Evolutionary conservation across 2,329 filamentous ascomycete species (phyloP), one percentile per base, ranked within the genome.

Genomic region (Fusarium penzigii): DNA sequence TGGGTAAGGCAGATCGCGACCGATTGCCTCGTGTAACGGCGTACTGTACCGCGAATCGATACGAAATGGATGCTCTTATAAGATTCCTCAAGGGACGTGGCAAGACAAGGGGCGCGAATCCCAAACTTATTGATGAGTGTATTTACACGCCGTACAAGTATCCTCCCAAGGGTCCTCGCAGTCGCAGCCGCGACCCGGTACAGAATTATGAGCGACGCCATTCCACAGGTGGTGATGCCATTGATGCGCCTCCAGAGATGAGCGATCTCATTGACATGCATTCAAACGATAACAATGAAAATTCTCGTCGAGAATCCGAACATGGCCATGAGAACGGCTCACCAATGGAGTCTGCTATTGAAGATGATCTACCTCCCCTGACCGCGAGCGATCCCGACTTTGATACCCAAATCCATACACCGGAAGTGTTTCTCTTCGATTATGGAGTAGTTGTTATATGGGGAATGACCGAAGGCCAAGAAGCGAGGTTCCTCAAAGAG

Each of bases 371-470:
- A 47, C 66, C 70, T 11, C 58, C 69, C 17, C 71, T 75, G 29
- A 70, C 76, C 53, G 75, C 76, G 64, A 69, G 66, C 55, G 81
- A 81, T 14, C 79, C 83, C 6, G 90, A 96, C 68, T 90, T 97
- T 56, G 92, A 97, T 67, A 96, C 84, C 3, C 82, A 88, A 44
- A 88, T 97, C 3, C 91, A 97, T 71, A 96, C 89, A 1, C 92
- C 94, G 0, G 94, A 99, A 70, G 83, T 97, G 2, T 99, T 99
- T 69, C 79, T 99, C 12, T 99, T 97, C 67, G 90, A 97, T 68
- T 99, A 99, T 67, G 94, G 94, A 53, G 96, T 96, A 2, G 90
- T 97, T 6, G 94, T 99, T 13, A 92, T 97, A 69, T 99, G 94
- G 94, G 94, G 94, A 62, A 97, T 99, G 94, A 88, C 89, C 0